A percentile compares a stretch with the other conserved stretches of the same genome.
phyloP scores from a whole-genome alignment of 352 stramenopile species.

The Globisporangium nodosum region DNA sequence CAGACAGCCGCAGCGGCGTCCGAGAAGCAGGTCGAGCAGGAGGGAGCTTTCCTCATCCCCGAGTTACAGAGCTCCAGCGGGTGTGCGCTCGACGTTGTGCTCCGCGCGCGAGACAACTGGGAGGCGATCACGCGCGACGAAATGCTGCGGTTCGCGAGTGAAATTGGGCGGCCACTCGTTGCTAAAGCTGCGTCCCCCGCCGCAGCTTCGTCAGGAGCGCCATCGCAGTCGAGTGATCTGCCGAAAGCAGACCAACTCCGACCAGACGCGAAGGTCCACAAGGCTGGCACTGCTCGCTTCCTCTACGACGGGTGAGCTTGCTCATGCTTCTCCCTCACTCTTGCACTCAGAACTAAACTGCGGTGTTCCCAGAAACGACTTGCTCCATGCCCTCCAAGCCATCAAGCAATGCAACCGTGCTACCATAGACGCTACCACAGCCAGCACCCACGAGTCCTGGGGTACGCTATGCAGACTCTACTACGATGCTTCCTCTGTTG shows the following conservation, averaged over 20 bases:
- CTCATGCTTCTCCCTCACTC: background rate
- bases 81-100: slow-evolving; percentile 41
- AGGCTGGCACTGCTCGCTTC: slow-evolving; percentile 29
- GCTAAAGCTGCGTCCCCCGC: background rate
- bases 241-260: background rate
- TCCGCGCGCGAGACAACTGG: slow-evolving; percentile 37
- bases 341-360: background rate
- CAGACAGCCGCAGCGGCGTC: slow-evolving; percentile 16
- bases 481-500: background rate
- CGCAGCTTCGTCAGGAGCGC: background rate
- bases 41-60: slow-evolving; percentile 24
- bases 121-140: slow-evolving; percentile 64
- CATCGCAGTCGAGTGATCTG: background rate
- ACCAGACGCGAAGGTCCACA: background rate
- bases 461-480: slow-evolving; percentile 11
- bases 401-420: slow-evolving; percentile 47
- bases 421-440: slow-evolving; percentile 5
- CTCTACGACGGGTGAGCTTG: slow-evolving; percentile 54
- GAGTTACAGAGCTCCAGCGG: slow-evolving; percentile 15
- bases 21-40: slow-evolving; percentile 14
- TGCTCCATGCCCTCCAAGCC: slow-evolving; percentile 56
- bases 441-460: slow-evolving; percentile 19
- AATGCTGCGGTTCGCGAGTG: slow-evolving; percentile 50
- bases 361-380: slow-evolving; percentile 33
- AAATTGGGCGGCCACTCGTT: slow-evolving; percentile 36